phyloP scores from a whole-genome alignment of 208 protist genomes.

The Trypanosoma vivax region DNA sequence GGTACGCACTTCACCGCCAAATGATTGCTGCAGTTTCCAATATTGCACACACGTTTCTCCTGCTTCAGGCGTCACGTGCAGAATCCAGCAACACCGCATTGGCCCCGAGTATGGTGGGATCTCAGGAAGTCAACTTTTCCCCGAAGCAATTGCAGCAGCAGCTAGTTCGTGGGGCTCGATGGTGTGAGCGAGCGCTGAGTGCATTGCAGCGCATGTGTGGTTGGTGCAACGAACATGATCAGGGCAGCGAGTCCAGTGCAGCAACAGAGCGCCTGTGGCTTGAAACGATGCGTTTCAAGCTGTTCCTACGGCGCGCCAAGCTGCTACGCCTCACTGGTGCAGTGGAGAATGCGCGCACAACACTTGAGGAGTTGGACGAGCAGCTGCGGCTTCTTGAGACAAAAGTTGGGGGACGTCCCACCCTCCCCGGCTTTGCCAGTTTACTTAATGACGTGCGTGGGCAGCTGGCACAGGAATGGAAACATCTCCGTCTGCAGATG shows the following conservation, averaged over 20 bases:
- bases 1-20: constrained; percentile 19
- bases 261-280: constrained; percentile 15
- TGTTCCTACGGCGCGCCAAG: constrained; percentile 15
- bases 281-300: constrained; percentile 18
- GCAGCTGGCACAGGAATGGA: constrained; percentile 9
- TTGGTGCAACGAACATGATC: neutral
- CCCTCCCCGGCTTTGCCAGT: neutral
- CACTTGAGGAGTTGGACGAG: constrained; percentile 8
- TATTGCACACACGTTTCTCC: constrained; percentile 14
- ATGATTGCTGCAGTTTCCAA: constrained; percentile 15
- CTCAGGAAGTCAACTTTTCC: neutral
- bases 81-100: neutral
- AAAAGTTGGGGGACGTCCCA: neutral
- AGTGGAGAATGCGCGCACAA: constrained; percentile 9
- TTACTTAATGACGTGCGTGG: constrained; percentile 9
- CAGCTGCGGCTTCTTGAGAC: constrained; percentile 11
- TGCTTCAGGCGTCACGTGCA: neutral
- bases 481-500: constrained; percentile 4
- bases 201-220: constrained; percentile 4
- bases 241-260: neutral
- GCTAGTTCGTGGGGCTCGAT: constrained; percentile 4
- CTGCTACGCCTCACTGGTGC: constrained; percentile 5
- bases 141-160: constrained; percentile 6
- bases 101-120: neutral
- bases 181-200: constrained; percentile 15